phyloP scores from a whole-genome alignment of 2,329 filamentous ascomycete genomes.

The Ophiostoma triangulosporum region DNA sequence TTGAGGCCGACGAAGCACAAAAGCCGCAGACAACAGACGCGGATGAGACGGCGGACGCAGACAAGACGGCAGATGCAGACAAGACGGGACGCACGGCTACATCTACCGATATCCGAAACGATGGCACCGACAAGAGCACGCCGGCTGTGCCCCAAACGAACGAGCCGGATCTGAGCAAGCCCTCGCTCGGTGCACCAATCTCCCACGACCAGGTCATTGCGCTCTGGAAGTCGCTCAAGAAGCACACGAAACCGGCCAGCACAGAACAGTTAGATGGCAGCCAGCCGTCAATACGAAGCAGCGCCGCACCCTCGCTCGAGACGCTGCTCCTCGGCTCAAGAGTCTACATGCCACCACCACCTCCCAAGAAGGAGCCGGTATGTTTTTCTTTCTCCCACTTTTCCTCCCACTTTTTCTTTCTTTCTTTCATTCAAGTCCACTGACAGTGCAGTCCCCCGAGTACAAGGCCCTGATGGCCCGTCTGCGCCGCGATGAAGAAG shows the following conservation, averaged over 20 bases:
- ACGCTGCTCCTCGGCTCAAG: slow-evolving; percentile 55
- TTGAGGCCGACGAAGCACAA: not conserved
- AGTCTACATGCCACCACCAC: slow-evolving; percentile 67
- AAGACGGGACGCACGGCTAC: not conserved
- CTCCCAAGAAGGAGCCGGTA: slow-evolving; percentile 66
- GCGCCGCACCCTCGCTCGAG: slow-evolving; percentile 42
- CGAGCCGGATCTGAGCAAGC: slow-evolving; percentile 37
- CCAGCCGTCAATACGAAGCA: not conserved
- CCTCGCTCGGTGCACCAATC: slow-evolving; percentile 51
- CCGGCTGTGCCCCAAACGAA: not conserved
- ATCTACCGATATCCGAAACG: not conserved
- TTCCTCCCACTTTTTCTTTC: not conserved
- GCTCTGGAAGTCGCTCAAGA: slow-evolving; percentile 41
- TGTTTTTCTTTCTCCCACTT: slow-evolving; percentile 18
- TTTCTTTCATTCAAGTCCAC: too few relatives aligned
- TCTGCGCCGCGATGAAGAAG: slow-evolving; percentile 71
- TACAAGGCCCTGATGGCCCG: slow-evolving; percentile 81
- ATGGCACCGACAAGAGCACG: not conserved
- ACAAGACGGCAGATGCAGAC: not conserved
- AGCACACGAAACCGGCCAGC: slow-evolving; percentile 2
- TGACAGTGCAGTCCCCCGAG: slow-evolving; percentile 47
- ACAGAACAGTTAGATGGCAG: not conserved
- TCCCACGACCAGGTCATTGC: slow-evolving; percentile 56
- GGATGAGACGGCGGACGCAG: not conserved
- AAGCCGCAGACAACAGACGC: not conserved